Evolutionary conservation across 306 rosid species (phyloP).

Genomic region (Arachis stenosperma): DNA sequence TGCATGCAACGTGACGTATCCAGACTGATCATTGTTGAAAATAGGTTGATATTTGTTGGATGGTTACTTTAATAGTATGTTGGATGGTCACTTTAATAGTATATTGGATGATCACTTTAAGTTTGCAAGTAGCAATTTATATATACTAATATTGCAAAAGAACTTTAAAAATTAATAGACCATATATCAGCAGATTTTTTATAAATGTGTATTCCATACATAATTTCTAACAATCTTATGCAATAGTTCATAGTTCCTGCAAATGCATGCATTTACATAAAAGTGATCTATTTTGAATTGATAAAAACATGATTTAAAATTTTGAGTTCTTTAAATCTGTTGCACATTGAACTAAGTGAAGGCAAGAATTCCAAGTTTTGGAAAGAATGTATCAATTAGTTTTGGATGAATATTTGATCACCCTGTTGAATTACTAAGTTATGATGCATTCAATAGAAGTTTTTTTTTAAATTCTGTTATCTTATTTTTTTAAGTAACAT

Average conservation of each 20-base stretch:
- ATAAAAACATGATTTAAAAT: neutral
- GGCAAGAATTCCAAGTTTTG: no score
- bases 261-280: neutral
- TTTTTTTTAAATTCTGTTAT: no score
- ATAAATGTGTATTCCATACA: neutral
- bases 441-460: no score
- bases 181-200: neutral
- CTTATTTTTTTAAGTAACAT: no score
- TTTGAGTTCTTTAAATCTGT: neutral
- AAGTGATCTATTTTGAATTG: neutral
- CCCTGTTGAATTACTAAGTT: no score
- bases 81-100: no score
- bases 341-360: constrained; percentile 21
- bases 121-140: neutral
- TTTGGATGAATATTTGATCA: no score
- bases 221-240: neutral
- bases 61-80: no score
- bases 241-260: neutral
- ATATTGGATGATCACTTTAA: neutral
- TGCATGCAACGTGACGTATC: no score
- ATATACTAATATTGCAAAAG: neutral
- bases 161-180: neutral
- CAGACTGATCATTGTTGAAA: no score
- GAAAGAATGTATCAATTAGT: no score
- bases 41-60: no score